These are phyloP conservation scores for Amauroascus verrucosus DNA, from an alignment of 2,329 filamentous ascomycete genomes.

Conservation along the genomic window DNA sequence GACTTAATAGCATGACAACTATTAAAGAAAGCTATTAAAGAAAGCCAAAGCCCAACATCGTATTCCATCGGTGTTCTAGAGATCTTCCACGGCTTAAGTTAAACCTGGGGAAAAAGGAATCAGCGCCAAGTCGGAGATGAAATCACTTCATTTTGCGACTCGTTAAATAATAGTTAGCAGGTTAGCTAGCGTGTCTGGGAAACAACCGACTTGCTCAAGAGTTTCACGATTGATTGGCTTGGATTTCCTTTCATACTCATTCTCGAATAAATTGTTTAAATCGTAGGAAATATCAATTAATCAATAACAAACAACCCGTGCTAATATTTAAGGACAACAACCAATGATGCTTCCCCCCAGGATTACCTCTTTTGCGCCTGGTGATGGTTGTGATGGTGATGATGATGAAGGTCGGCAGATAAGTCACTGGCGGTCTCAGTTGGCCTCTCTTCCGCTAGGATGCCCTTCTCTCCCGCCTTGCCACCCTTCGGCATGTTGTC, in stretches of 20 bases:
- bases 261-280: too few species aligned
- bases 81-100: background rate
- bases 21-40: too few species aligned
- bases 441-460: background rate
- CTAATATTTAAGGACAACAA: background rate
- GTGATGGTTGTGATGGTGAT: background rate
- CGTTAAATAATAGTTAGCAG: too few species aligned
- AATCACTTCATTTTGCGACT: background rate
- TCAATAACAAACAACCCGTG: too few species aligned
- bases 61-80: background rate
- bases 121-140: background rate
- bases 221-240: background rate
- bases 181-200: background rate
- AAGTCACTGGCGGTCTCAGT: background rate
- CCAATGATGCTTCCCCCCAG: background rate
- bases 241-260: background rate
- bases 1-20: background rate
- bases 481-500: background rate
- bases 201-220: too few species aligned
- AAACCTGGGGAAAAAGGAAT: background rate
- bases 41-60: background rate
- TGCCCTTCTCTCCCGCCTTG: background rate
- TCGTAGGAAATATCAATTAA: too few species aligned
- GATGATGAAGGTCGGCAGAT: background rate
- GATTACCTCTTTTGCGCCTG: background rate